Evolutionary conservation across 306 rosid genomes (phyloP), one percentile per base, ranked within the genome.

Genomic region (Citrullus colocynthis): DNA sequence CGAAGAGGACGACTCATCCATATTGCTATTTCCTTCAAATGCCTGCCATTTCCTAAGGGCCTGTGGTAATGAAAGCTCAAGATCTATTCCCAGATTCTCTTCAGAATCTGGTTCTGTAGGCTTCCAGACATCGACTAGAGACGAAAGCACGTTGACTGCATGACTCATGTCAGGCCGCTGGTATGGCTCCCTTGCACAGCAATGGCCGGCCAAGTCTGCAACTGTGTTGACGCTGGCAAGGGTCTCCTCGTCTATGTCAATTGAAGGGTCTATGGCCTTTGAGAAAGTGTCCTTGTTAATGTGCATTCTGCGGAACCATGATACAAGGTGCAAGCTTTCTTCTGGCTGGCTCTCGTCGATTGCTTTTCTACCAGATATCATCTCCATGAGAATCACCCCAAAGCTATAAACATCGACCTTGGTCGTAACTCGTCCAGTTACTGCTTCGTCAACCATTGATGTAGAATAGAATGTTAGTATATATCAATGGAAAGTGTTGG

Each of bases 321-420:
- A 55, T 45, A 89, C 97, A 14, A 95, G 93, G 83, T 92, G 97
- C 65, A 92, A 18, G 67, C 90, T 81, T 71, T 95, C 98, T 82
- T 92, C 98, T 6, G 96, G 85, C 75, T 82, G 89, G 64, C 81
- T 87, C 0, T 90, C 88, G 55, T 95, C 98, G 6, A 95, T 86
- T 58, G 97, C 97, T 79, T 73, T 90, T 64, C 97, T 82, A 56
- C 98, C 97, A 0, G 93, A 87, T 72, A 95, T 81, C 64, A 95
- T 74, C 85, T 95, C 98, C 98, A 95, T 90, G 4, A 95, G 85
- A 74, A 95, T 89, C 80, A 95, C 98, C n/a, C 98, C 98, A 6
- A 90, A 95, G 84, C 97, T 95, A 76, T 89, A 92, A 6, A 92
- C 90, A 75, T 92, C 97, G 30, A 86, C 96, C 86, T 95, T 95